Base-by-base conservation (phyloP, 768 basidiomycete genomes). In the Tulasnella sp. region DNA sequence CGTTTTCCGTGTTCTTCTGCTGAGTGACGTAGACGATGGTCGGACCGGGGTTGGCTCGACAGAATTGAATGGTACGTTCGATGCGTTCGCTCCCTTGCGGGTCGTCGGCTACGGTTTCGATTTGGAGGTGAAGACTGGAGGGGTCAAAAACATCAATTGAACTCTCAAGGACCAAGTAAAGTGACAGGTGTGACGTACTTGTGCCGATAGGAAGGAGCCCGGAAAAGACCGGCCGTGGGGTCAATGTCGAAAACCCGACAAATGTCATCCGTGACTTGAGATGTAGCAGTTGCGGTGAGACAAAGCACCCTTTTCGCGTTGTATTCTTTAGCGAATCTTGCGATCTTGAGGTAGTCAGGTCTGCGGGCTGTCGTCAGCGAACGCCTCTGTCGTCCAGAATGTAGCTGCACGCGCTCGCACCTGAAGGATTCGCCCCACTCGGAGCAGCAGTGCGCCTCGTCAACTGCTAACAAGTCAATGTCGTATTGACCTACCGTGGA, bases 381-480 rank as follows among this genome's bases (percentile, higher is more conserved):
- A n/a, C n/a, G n/a, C n/a, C n/a, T n/a, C n/a, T 0, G 19, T 44
- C 14, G 17, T 26, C 59, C 22, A 5, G 17, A 40, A n/a, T 7
- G 39, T 14, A n/a, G 12, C 35, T 35, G 42, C 47, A 32, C n/a
- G 40, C 26, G 8, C 6, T 29, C 69, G 29, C 12, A 75, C 69
- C 83, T 81, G 76, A 85, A 84, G 39, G 80, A 81, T 5, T 81
- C 78, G 6, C 82, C 83, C 83, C 84, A 83, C 81, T 82, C 63
- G 2, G 82, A 83, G 39, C 83, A 81, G 75, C 84, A 84, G 70
- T 85, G 84, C 1, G 83, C 82, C 75, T 85, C 84, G 67, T 86
- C 84, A 0, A 86, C 81, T 0, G 85, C 84, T 1, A 86, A 78
- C 0, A 86, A 77, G 1, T 83, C 81, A 11, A 86, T 82, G 44